Conservation (phyloP, 2,329 filamentous ascomycete species). For the Aspergillaceae sp. region DNA sequence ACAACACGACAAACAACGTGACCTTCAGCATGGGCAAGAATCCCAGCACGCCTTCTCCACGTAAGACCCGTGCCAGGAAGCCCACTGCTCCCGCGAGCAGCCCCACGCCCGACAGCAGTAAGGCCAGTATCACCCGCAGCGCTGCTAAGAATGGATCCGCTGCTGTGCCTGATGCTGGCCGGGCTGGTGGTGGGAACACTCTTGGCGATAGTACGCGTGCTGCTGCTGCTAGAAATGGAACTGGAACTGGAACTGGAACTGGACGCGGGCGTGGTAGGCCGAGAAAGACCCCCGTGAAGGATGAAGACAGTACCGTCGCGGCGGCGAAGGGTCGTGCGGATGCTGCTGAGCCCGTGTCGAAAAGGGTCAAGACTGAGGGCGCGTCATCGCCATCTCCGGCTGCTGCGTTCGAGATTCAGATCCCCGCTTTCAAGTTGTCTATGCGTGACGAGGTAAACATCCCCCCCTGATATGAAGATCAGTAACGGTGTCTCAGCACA, state of each 20-base stretch:
- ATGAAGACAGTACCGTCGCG: not conserved
- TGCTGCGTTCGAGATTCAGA: not conserved
- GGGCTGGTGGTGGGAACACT: not conserved
- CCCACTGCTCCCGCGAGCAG: not conserved
- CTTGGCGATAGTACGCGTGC: not conserved
- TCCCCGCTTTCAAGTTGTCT: not conserved
- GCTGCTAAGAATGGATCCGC: not conserved
- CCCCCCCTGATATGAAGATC: not conserved
- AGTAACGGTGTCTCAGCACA: too few species aligned
- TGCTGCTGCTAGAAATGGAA: not conserved
- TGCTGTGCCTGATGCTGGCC: not conserved
- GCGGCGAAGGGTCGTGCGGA: not conserved
- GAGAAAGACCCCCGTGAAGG: not conserved
- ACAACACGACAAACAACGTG: not conserved
- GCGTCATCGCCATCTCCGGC: not conserved
- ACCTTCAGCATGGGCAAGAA: not conserved
- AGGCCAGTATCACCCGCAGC: not conserved
- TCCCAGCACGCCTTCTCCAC: not conserved
- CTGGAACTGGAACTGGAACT: not conserved
- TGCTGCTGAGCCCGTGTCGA: not conserved
- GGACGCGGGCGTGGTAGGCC: not conserved
- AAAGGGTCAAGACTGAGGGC: not conserved
- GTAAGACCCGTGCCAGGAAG: too few species aligned
- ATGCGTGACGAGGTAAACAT: too few species aligned
- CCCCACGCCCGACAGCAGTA: not conserved